Conservation (phyloP, 257 asterid genomes). For the Penstemon eatonii region DNA sequence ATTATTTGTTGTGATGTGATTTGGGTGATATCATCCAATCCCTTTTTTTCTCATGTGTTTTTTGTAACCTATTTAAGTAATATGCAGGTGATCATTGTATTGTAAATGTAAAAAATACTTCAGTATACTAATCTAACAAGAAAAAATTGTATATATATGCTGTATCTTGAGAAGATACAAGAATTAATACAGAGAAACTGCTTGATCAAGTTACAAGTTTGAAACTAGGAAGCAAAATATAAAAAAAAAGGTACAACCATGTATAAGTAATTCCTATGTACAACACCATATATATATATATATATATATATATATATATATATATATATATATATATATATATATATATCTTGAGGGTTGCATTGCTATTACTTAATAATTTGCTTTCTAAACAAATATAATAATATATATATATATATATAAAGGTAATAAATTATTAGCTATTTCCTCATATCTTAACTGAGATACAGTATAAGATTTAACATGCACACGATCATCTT, state of each 20-base stretch:
- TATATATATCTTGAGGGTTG: constrained; percentile 17
- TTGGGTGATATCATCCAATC: too few species aligned
- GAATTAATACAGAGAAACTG: constrained; percentile 7
- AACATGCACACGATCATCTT: neutral
- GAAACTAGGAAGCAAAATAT: constrained; percentile 22
- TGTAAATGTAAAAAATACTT: too few species aligned
- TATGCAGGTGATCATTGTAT: too few species aligned
- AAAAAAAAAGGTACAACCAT: constrained; percentile 20
- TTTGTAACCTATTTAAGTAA: too few species aligned
- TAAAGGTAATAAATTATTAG: constrained; percentile 24
- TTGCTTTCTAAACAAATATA: constrained; percentile 20
- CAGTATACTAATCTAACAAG: too few species aligned
- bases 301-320: too few species aligned
- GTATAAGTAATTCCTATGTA: constrained; percentile 16
- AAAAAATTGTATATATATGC: constrained; percentile 15
- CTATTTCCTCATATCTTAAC: constrained; percentile 33
- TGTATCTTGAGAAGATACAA: constrained; percentile 32
- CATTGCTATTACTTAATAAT: constrained; percentile 21
- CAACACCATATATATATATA: constrained; percentile 14
- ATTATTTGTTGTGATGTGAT: too few species aligned
- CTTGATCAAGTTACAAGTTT: neutral
- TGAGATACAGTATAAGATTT: constrained; percentile 34
- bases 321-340: too few species aligned
- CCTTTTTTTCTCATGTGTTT: too few species aligned
- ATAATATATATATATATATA: neutral